Percentiles rank a stretch among this genome's conserved stretches.
phyloP scores from a whole-genome alignment of 305 asterid genomes.

The Rubia occidens region DNA sequence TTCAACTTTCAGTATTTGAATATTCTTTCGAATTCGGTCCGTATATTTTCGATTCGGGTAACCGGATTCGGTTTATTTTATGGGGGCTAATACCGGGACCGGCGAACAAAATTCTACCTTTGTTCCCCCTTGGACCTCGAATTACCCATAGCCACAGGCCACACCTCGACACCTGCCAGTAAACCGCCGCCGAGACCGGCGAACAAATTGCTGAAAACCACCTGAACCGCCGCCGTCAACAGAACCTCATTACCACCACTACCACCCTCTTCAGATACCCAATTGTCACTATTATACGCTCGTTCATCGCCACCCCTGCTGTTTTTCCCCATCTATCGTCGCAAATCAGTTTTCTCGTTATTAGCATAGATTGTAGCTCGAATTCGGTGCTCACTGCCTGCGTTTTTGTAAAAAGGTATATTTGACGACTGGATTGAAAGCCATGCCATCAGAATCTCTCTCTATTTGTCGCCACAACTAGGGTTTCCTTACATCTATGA shows the following conservation, averaged over 20 bases:
- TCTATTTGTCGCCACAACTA: background rate
- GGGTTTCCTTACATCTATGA: too few relatives aligned
- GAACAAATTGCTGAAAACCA: background rate
- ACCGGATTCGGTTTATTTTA: too few relatives aligned
- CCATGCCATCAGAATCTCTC: background rate
- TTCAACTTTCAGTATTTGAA: too few relatives aligned
- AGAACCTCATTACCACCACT: background rate
- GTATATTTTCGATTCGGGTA: too few relatives aligned
- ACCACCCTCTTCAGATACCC: background rate
- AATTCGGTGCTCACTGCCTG: background rate
- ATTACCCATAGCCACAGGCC: background rate
- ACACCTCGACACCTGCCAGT: background rate
- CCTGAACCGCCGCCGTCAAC: background rate
- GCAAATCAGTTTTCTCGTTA: background rate
- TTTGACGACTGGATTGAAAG: background rate
- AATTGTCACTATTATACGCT: background rate
- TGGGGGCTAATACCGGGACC: too few relatives aligned
- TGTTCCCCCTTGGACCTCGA: too few relatives aligned
- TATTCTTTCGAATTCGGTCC: too few relatives aligned
- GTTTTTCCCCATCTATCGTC: background rate
- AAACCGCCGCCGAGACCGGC: background rate
- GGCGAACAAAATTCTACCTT: too few relatives aligned
- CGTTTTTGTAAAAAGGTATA: slow-evolving; percentile 1
- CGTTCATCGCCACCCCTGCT: too few relatives aligned
- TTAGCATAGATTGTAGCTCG: background rate